Evolutionary conservation across 2,329 filamentous ascomycete species (phyloP).

Genomic region (Fusarium sp.): DNA sequence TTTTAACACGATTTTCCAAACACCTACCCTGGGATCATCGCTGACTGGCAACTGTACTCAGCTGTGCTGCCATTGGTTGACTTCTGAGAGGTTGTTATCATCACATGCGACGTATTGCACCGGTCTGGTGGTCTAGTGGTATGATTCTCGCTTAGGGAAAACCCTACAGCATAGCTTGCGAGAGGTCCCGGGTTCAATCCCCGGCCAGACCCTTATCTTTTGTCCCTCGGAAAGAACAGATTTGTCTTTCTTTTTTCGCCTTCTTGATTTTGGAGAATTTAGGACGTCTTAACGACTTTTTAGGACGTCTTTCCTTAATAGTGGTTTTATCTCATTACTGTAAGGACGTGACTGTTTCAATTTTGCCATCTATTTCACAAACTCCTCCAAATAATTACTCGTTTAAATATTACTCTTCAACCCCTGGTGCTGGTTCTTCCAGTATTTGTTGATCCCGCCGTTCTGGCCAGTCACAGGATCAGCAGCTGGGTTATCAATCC

Average conservation of each 20-base stretch:
- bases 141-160: conserved; percentile 78
- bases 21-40: not conserved
- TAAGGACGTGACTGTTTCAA: too few species aligned
- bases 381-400: too few species aligned
- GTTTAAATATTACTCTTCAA: fast-evolving
- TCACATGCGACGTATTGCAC: not conserved
- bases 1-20: too few species aligned
- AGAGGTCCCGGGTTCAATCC: conserved; percentile 63
- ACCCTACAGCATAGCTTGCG: conserved; percentile 57
- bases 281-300: too few species aligned
- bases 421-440: not conserved
- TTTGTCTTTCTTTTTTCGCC: too few species aligned
- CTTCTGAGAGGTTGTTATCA: fast-evolving
- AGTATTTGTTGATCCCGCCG: conserved; percentile 1
- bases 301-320: too few species aligned
- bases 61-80: not conserved
- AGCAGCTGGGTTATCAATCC: not conserved
- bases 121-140: conserved; percentile 73
- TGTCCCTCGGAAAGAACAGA: too few species aligned
- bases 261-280: too few species aligned
- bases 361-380: too few species aligned
- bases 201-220: conserved; percentile 55
- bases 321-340: too few species aligned
- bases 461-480: conserved; percentile 12
- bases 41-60: not conserved